Evolutionary conservation across 768 basidiomycete species (phyloP).

Genomic region (Gloeostereum incarnatum): DNA sequence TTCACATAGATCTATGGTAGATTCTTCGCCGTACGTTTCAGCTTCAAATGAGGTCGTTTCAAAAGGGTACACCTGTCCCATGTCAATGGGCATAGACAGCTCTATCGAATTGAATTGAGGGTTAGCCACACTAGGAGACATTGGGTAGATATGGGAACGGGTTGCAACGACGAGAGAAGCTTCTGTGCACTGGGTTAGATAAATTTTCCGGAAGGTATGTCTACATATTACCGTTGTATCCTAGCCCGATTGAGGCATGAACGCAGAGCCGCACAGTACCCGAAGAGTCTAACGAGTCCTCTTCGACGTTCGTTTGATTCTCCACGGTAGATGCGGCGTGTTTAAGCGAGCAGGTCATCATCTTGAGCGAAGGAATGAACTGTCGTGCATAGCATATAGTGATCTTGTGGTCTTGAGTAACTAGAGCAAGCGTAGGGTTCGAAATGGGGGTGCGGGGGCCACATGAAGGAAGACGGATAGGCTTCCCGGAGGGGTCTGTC

Average conservation of each 20-base stretch:
- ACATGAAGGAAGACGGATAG: slow-evolving; percentile 44
- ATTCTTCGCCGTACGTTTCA: slow-evolving; percentile 55
- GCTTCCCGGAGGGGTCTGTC: slow-evolving; percentile 21
- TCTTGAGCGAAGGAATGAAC: slow-evolving; percentile 30
- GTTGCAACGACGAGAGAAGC: slow-evolving; percentile 53
- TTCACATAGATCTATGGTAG: slow-evolving; percentile 51
- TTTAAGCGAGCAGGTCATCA: slow-evolving; percentile 38
- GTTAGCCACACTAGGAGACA: slow-evolving; percentile 11
- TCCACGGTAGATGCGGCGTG: slow-evolving; percentile 28
- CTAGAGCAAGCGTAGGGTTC: slow-evolving; percentile 47
- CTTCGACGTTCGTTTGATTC: slow-evolving; percentile 17
- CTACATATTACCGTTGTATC: slow-evolving; percentile 40
- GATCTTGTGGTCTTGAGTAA: slow-evolving; percentile 54
- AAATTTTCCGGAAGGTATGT: neutral
- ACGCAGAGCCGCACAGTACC: slow-evolving; percentile 39
- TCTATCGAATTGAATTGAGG: slow-evolving; percentile 31
- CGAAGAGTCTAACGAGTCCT: slow-evolving; percentile 20
- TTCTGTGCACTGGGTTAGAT: slow-evolving; percentile 26
- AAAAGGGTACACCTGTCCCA: slow-evolving; percentile 14
- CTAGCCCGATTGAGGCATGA: slow-evolving; percentile 49
- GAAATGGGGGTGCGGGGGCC: slow-evolving; percentile 49
- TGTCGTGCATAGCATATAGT: slow-evolving; percentile 46
- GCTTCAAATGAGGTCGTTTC: slow-evolving; percentile 26
- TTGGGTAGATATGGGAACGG: slow-evolving; percentile 43
- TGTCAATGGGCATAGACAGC: slow-evolving; percentile 26